Evolutionary conservation across 345 rosid genomes (phyloP), one percentile per base, ranked within the genome.

Genomic region (Zanthoxylum bungeanum): DNA sequence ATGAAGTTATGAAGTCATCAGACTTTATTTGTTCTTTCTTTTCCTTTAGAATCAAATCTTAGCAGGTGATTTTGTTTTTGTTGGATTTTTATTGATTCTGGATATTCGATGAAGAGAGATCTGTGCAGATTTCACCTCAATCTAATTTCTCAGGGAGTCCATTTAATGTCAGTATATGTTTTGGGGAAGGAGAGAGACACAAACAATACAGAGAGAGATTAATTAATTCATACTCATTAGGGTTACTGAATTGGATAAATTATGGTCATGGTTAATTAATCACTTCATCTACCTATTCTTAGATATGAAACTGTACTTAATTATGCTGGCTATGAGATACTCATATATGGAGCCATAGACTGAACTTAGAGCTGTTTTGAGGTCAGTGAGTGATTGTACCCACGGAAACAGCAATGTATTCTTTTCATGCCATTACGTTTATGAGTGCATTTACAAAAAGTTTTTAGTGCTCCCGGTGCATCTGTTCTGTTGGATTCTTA

Each of bases 1-100:
- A 28, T 1, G 44, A 70, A n/a, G n/a, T n/a, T n/a, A n/a, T n/a
- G n/a, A n/a, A n/a, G 60, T 60, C 39, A 11, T 33, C 55, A 65
- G 74, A 62, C 66, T 70, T 79, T 75, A 30, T 44, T 66, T 21
- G 70, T 60, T n/a, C n/a, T n/a, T n/a, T n/a, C n/a, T n/a, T n/a
- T n/a, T n/a, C n/a, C n/a, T 30, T 76, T 51, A 28, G 24, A 57
- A 72, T 66, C 52, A 64, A 67, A 70, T 80, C 70, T 69, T 40
- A 47, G 33, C 1, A 1, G n/a, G 10, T 61, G 67, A 58, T 70
- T 21, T 68, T 24, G 31, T 75, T 66, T 37, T 57, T n/a, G 70
- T 46, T 62, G 69, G 34, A 64, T 47, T 50, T 76, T 56, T 28
- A 5, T 19, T 33, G 28, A 55, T 71, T 6, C 8, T 77, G 47